Evolutionary conservation across 2,329 filamentous ascomycete genomes (phyloP).

Genomic region (Pseudogymnoascus sp.): DNA sequence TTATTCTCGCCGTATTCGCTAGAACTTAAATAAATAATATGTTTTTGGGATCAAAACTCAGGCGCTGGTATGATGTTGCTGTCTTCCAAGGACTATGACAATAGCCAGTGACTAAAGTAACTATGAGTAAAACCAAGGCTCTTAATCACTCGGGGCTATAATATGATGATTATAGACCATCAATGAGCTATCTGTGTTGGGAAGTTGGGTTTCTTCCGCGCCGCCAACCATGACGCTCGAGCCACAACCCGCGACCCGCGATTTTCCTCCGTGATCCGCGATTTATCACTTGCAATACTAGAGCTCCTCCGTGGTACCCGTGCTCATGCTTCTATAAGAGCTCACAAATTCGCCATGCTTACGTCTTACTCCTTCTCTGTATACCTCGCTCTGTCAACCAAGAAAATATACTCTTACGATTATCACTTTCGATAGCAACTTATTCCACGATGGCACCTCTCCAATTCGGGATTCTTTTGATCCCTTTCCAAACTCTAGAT

Average conservation of each 20-base stretch:
- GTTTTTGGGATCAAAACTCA: neutral
- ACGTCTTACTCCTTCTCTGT: neutral
- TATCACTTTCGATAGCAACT: neutral
- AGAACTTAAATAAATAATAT: conserved; percentile 1
- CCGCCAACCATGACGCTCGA: neutral
- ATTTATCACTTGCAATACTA: neutral
- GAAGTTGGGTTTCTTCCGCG: neutral
- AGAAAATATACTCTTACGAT: neutral
- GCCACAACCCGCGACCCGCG: neutral
- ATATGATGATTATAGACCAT: neutral
- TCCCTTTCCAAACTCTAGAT: conserved; percentile 24
- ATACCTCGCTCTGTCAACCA: neutral
- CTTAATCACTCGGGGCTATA: neutral
- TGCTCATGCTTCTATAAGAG: neutral
- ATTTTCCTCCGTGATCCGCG: neutral
- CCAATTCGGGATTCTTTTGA: conserved; percentile 23
- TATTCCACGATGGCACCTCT: conserved; percentile 20
- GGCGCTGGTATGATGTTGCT: neutral
- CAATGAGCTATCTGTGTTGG: neutral
- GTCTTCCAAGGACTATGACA: neutral
- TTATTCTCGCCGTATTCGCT: neutral
- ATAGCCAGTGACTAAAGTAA: neutral
- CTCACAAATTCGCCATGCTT: neutral
- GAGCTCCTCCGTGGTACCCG: neutral
- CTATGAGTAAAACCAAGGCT: neutral